phyloP scores from a whole-genome alignment of 257 asterid genomes.

The Anisodus tanguticus region DNA sequence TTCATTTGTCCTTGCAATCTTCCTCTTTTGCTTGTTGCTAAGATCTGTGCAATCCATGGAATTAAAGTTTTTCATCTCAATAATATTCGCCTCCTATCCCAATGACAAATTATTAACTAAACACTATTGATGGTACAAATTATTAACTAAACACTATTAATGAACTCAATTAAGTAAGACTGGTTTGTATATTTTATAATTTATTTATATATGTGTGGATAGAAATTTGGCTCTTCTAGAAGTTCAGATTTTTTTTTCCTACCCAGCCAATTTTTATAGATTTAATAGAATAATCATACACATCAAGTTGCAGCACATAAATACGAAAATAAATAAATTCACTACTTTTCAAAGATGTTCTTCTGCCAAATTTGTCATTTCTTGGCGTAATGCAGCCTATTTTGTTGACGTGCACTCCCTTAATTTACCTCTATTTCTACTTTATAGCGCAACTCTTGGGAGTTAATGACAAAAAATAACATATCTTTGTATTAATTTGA shows the following conservation, averaged over 20 bases:
- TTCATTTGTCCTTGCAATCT: no score
- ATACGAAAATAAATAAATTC: background rate
- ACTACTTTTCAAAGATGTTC: constrained; percentile 19
- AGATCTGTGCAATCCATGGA: no score
- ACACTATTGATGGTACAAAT: no score
- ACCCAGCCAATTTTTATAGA: background rate
- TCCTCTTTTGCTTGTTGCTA: no score
- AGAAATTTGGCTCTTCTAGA: constrained; percentile 29
- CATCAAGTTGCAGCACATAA: constrained; percentile 9
- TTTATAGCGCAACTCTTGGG: background rate
- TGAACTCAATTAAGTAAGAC: background rate
- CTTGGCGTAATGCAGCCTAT: background rate
- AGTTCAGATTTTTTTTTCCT: background rate
- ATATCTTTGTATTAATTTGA: background rate
- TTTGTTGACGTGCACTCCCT: background rate
- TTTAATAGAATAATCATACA: background rate
- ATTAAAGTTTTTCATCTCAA: no score
- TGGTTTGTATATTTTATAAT: background rate
- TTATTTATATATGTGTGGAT: background rate
- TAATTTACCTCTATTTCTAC: background rate
- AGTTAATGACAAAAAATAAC: background rate
- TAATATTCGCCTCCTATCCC: no score
- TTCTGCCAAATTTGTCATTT: constrained; percentile 25
- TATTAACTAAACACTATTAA: no score
- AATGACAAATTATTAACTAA: no score